These are phyloP conservation scores for Turritis glabra DNA, from an alignment of 345 rosid species.

Conservation along the genomic window DNA sequence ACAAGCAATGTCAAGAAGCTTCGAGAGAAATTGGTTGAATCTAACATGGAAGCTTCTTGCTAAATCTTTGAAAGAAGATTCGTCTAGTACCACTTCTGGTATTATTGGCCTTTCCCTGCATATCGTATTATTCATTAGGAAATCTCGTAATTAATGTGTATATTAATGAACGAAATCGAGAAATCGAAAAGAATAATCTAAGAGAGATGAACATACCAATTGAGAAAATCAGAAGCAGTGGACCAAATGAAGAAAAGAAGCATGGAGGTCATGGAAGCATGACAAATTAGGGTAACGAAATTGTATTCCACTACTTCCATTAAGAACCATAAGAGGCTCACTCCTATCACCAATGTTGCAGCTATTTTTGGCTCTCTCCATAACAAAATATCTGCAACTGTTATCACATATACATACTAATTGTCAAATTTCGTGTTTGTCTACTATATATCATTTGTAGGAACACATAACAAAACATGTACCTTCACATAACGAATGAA, in stretches of 20 bases:
- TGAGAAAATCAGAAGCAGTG: conserved; percentile 53
- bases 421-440: background rate
- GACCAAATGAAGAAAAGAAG: conserved; percentile 75
- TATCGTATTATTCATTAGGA: background rate
- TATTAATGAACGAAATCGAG: background rate
- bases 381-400: conserved; percentile 80
- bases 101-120: conserved; percentile 59
- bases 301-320: conserved; percentile 86
- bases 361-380: conserved; percentile 71
- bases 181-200: background rate
- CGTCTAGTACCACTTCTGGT: conserved; percentile 45
- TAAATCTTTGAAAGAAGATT: conserved; percentile 45
- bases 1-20: conserved; percentile 57
- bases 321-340: conserved; percentile 74
- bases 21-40: conserved; percentile 47
- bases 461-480: background rate
- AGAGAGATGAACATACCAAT: conserved; percentile 45
- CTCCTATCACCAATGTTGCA: conserved; percentile 51
- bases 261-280: conserved; percentile 66
- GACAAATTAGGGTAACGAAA: conserved; percentile 73
- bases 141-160: too few relatives aligned
- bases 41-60: conserved; percentile 49
- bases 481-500: background rate
- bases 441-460: background rate
- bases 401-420: conserved; percentile 3